Evolutionary conservation across 768 basidiomycete species (phyloP).

Genomic region (Boletus pseudopeckii): DNA sequence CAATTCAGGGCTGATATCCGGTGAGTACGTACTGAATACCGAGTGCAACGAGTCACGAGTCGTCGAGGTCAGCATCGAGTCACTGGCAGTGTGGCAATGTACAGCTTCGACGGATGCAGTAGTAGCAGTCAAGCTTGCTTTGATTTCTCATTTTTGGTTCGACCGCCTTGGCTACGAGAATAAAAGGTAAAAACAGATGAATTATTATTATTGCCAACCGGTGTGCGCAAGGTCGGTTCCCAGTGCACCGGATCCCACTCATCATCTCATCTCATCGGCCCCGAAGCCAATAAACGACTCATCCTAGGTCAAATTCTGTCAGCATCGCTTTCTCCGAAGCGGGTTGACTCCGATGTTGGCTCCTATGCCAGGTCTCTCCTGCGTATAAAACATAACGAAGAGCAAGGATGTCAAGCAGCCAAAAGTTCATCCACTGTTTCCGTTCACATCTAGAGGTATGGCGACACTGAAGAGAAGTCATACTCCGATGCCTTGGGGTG

Average conservation of each 20-base stretch:
- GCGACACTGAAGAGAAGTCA: slow-evolving; percentile 19
- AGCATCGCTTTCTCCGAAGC: not conserved
- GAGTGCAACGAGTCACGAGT: no score
- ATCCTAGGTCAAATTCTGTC: slow-evolving; percentile 10
- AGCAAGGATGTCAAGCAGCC: not conserved
- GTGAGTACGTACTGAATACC: no score
- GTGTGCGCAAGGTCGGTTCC: not conserved
- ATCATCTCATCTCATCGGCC: not conserved
- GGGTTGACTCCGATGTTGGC: slow-evolving; percentile 8
- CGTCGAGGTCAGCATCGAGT: no score
- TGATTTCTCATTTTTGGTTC: no score
- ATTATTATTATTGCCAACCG: no score
- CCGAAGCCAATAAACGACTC: slow-evolving; percentile 9
- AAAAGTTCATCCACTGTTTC: not conserved
- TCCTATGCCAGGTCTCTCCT: not conserved
- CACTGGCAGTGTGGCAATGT: no score
- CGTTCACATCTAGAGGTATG: slow-evolving; percentile 1
- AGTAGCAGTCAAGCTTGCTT: no score
- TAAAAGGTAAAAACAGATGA: no score
- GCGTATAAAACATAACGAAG: slow-evolving; percentile 13
- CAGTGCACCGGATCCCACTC: no score
- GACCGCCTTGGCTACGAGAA: no score
- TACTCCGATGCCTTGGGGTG: slow-evolving; percentile 5
- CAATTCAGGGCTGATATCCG: no score
- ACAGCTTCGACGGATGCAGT: no score